Base-by-base conservation (phyloP, 202 grass and related monocot genomes). In the Hordeum pubiflorum region DNA sequence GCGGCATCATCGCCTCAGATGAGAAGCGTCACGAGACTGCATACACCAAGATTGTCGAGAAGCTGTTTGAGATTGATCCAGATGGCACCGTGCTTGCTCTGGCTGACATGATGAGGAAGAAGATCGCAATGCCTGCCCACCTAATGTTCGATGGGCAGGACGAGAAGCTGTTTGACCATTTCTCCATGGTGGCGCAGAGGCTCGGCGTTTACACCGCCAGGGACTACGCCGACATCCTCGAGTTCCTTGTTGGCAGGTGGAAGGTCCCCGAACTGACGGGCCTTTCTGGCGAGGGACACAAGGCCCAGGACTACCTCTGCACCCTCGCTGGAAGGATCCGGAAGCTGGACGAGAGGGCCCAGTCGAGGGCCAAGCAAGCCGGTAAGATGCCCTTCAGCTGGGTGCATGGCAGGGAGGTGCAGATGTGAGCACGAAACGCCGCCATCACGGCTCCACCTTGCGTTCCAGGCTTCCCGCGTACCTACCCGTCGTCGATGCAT, bases 41-140 rank as follows among this genome's bases (percentile, higher is more conserved):
- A 9, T 97, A 97, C 76, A 93, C 92, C 18, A 97, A 97, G 82
- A 94, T 94, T 8, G 90, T 91, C 6, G 94, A 97, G 86, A 94
- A 97, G 74, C 84, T 97, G 77, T 97, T 97, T 20, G 94, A 97
- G 82, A 85, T 97, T 21, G 94, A 97, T 60, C 86, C 94, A 24
- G 88, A 97, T 77, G 84, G 90, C 68, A 94, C 94, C 0, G 90
- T 97, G 24, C 82, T 94, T 64, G 84, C 90, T 74, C 75, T 97
- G 34, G 90, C 88, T 58, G 90, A 97, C 88, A 97, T 97, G 94
- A 97, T 97, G 94, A 93, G 85, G 88, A 97, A 97, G 84, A 97
- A 94, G 86, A 97, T 97, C 9, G 85, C 94, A 3, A 94, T 97
- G 94, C 94, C 94, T 18, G 94, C 94, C 22, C 94, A 97, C 69